These are phyloP conservation scores for Cyberlindnera petersonii DNA, from an alignment of 805 yeast genomes.

Conservation along the genomic window DNA sequence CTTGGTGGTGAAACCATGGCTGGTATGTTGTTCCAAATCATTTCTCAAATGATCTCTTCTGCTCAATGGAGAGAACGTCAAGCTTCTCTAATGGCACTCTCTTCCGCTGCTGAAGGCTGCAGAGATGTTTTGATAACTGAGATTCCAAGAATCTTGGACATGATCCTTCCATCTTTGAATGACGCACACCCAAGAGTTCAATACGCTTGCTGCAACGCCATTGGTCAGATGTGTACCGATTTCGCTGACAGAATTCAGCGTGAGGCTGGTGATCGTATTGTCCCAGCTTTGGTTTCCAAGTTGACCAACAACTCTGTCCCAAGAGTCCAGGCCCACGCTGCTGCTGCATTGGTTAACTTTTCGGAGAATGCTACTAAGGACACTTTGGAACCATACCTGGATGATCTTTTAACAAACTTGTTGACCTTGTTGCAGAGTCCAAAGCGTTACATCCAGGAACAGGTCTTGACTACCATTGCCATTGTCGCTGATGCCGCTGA, in stretches of 20 bases:
- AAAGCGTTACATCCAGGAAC: slow-evolving; percentile 93
- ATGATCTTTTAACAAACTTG: slow-evolving; percentile 68
- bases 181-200: slow-evolving; percentile 94
- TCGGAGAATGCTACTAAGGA: slow-evolving; percentile 88
- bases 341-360: slow-evolving; percentile 96
- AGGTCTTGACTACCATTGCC: slow-evolving; percentile 93
- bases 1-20: slow-evolving; percentile 83
- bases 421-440: slow-evolving; percentile 77
- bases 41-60: slow-evolving; percentile 79
- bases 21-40: slow-evolving; percentile 77
- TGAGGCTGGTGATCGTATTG: slow-evolving; percentile 69
- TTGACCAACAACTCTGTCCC: slow-evolving; percentile 72
- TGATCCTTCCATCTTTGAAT: slow-evolving; percentile 78
- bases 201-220: slow-evolving; percentile 93
- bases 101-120: slow-evolving; percentile 97
- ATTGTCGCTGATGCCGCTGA: slow-evolving; percentile 97
- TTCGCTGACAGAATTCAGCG: slow-evolving; percentile 87
- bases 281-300: slow-evolving; percentile 86
- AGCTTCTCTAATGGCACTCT: slow-evolving; percentile 94
- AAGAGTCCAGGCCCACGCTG: slow-evolving; percentile 96
- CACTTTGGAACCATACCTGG: slow-evolving; percentile 88
- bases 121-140: slow-evolving; percentile 80
- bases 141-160: slow-evolving; percentile 74
- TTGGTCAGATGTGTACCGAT: slow-evolving; percentile 96
- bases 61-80: slow-evolving; percentile 90